These are phyloP conservation scores for Penicillium ucsense DNA, from an alignment of 495 filamentous ascomycete species.

Conservation along the genomic window DNA sequence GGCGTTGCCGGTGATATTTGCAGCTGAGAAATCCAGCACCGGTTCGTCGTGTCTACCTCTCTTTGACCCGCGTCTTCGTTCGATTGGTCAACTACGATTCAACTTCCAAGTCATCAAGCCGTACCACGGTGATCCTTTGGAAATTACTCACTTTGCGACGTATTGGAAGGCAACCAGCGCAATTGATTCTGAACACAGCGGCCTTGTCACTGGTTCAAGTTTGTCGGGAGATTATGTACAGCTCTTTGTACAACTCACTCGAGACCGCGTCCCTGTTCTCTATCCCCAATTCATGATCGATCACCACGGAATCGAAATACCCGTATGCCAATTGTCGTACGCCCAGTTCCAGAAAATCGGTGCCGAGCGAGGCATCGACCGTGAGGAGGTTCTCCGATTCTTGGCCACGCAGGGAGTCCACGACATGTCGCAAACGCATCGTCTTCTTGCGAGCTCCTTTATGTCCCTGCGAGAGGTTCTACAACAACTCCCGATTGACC, in stretches of 20 bases:
- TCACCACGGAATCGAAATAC: conserved; percentile 70
- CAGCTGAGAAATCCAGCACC: conserved; percentile 59
- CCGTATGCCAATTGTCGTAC: conserved; percentile 64
- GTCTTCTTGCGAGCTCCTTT: conserved; percentile 62
- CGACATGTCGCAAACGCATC: conserved; percentile 57
- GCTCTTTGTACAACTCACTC: conserved; percentile 82
- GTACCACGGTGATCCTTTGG: conserved; percentile 84
- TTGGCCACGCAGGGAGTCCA: conserved; percentile 36
- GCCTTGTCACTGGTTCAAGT: conserved; percentile 90
- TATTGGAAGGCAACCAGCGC: conserved; percentile 99
- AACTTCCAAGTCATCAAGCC: conserved; percentile 94
- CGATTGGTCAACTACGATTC: conserved; percentile 93
- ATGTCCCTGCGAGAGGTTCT: conserved; percentile 67
- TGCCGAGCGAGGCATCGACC: conserved; percentile 32
- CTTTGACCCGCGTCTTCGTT: conserved; percentile 82
- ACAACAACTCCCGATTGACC: conserved; percentile 55
- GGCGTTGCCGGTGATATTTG: conserved; percentile 78
- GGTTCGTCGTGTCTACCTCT: conserved; percentile 78
- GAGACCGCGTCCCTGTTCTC: conserved; percentile 75
- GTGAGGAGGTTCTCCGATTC: conserved; percentile 31
- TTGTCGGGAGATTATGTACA: conserved; percentile 87
- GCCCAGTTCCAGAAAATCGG: conserved; percentile 64
- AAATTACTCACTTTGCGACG: conserved; percentile 95
- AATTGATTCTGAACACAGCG: conserved; percentile 68
- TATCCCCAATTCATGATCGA: conserved; percentile 74